Percentiles rank a stretch among this genome's conserved stretches.
These are phyloP conservation scores for Leptomonas pyrrhocoris DNA, from an alignment of 208 protist genomes.

Conservation along the genomic window DNA sequence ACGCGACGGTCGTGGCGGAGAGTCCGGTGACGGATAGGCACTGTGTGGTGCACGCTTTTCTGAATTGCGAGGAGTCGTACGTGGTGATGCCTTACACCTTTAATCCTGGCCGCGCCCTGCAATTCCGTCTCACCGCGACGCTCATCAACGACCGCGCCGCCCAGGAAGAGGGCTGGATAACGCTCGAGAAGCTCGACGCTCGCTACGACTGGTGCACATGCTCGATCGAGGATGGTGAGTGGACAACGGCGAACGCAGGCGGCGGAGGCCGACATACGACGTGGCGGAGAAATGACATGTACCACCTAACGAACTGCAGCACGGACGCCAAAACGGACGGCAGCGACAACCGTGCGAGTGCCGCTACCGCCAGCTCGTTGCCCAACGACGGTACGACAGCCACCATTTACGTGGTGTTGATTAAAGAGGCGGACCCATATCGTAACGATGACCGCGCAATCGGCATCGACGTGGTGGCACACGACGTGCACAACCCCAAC, in stretches of 20 bases:
- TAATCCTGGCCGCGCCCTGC: conserved; percentile 54
- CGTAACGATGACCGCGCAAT: conserved; percentile 70
- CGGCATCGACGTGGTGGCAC: conserved; percentile 67
- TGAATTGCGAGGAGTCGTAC: conserved; percentile 51
- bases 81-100: conserved; percentile 87
- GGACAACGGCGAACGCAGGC: conserved; percentile 55
- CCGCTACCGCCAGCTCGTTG: too few species aligned
- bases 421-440: conserved; percentile 69
- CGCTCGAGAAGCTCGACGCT: conserved; percentile 62
- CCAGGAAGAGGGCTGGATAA: conserved; percentile 67
- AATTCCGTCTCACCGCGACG: conserved; percentile 59
- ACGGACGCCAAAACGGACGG: not conserved
- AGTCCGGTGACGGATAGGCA: conserved; percentile 49
- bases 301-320: conserved; percentile 38
- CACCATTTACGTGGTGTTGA: conserved; percentile 65
- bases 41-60: conserved; percentile 46
- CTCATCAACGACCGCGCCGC: conserved; percentile 40
- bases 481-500: conserved; percentile 33
- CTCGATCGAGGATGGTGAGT: conserved; percentile 41
- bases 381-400: not conserved
- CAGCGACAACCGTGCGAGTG: too few species aligned
- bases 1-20: conserved; percentile 57
- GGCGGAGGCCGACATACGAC: conserved; percentile 42
- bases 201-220: conserved; percentile 73
- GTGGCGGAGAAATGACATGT: conserved; percentile 84